Evolutionary conservation across 345 rosid genomes (phyloP).

Genomic region (Adansonia digitata): DNA sequence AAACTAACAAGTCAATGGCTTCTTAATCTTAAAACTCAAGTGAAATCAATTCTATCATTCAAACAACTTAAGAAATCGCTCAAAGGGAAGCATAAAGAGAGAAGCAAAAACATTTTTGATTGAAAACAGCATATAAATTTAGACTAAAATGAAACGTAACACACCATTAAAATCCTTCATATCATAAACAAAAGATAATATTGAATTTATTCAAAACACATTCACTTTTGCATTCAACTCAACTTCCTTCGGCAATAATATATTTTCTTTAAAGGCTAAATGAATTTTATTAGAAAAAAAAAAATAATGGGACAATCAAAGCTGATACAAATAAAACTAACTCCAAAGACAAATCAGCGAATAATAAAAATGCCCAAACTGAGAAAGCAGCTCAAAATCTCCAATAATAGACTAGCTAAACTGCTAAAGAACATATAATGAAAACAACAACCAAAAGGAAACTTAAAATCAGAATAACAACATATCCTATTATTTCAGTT

Average conservation of each 20-base stretch:
- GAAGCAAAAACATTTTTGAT: neutral
- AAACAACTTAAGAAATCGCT: neutral
- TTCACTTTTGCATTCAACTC: too few relatives aligned
- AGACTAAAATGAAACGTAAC: neutral
- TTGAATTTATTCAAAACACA: too few relatives aligned
- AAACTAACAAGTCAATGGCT: neutral
- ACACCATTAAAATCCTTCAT: too few relatives aligned
- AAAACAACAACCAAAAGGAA: neutral
- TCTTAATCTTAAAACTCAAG: too few relatives aligned
- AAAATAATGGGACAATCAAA: neutral
- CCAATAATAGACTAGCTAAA: neutral
- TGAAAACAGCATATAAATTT: neutral
- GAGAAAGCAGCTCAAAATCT: neutral
- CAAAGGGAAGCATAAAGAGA: neutral
- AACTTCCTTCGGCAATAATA: neutral
- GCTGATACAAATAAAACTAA: constrained; percentile 3
- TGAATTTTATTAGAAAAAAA: neutral
- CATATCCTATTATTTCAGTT: neutral
- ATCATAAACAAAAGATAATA: too few relatives aligned
- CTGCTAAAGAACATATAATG: neutral
- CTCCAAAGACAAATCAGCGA: neutral
- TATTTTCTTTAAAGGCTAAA: neutral
- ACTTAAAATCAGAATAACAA: neutral
- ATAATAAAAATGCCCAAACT: neutral
- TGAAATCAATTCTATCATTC: too few relatives aligned